Conservation (phyloP, 129 eudicot species). For the Cynara cardunculus region DNA sequence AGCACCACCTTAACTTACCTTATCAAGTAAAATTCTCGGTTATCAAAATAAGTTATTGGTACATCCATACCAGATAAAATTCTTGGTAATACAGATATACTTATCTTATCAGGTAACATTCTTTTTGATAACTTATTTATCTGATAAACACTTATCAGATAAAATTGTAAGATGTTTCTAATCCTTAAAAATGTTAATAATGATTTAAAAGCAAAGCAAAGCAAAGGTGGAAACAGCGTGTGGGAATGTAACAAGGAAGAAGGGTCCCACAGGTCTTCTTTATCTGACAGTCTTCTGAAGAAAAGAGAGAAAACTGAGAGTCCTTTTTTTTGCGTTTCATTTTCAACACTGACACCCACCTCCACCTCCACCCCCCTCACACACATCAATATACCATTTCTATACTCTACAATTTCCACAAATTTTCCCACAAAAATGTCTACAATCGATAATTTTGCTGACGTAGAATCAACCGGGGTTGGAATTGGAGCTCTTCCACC, state of each 20-base stretch:
- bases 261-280: slow-evolving; percentile 32
- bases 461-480: slow-evolving; percentile 5
- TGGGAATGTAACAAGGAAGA: background rate
- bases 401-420: slow-evolving; percentile 1
- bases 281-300: slow-evolving; percentile 28
- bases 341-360: slow-evolving; percentile 23
- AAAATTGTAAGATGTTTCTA: no score
- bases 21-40: no score
- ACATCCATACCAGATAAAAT: no score
- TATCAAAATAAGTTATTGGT: no score
- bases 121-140: no score
- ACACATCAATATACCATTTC: background rate
- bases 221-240: background rate
- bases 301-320: slow-evolving; percentile 30
- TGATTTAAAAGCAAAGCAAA: no score
- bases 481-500: slow-evolving; percentile 14
- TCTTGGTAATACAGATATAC: no score
- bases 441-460: slow-evolving; percentile 1
- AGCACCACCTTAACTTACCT: no score
- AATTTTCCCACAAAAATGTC: slow-evolving; percentile 22
- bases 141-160: no score
- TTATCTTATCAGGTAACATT: no score
- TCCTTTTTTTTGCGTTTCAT: slow-evolving; percentile 12
- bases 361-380: slow-evolving; percentile 4
- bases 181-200: no score